These are phyloP conservation scores for Acanthamoeba sp. DNA, from an alignment of 208 protist species.

Conservation along the genomic window DNA sequence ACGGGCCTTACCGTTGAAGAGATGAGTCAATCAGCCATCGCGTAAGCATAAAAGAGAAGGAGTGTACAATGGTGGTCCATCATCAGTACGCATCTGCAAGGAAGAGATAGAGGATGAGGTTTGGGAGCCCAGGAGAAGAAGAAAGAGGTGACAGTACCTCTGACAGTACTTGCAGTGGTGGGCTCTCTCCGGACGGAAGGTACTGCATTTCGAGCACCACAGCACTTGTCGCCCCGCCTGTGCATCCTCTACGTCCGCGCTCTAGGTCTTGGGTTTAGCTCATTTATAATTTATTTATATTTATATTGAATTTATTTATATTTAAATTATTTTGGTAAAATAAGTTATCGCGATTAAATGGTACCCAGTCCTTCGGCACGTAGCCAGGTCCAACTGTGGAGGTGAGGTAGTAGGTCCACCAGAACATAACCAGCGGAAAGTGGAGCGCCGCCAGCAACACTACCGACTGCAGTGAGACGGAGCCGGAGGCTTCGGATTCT, in stretches of 20 bases:
- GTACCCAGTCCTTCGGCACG: constrained; percentile 25
- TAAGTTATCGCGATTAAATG: background rate
- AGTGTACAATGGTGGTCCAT: constrained; percentile 22
- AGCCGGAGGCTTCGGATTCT: background rate
- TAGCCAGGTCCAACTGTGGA: background rate
- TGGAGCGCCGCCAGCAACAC: background rate
- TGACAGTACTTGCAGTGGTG: constrained; percentile 29
- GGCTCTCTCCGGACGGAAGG: background rate
- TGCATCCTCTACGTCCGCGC: background rate
- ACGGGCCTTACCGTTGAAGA: background rate
- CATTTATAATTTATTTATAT: too few relatives aligned
- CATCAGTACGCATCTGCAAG: background rate
- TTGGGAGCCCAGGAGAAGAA: too few relatives aligned
- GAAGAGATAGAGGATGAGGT: background rate
- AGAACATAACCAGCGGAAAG: background rate
- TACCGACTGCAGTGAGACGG: background rate
- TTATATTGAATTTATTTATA: background rate
- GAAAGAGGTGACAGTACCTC: background rate
- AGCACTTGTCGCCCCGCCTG: background rate
- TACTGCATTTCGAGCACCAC: constrained; percentile 6
- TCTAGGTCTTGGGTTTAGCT: background rate
- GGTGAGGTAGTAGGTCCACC: constrained; percentile 1
- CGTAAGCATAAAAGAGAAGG: background rate
- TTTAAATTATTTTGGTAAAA: background rate
- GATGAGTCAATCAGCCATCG: background rate